Evolutionary conservation across 345 rosid species (phyloP), one percentile per base, ranked within the genome.

Genomic region (Nephelium lappaceum): DNA sequence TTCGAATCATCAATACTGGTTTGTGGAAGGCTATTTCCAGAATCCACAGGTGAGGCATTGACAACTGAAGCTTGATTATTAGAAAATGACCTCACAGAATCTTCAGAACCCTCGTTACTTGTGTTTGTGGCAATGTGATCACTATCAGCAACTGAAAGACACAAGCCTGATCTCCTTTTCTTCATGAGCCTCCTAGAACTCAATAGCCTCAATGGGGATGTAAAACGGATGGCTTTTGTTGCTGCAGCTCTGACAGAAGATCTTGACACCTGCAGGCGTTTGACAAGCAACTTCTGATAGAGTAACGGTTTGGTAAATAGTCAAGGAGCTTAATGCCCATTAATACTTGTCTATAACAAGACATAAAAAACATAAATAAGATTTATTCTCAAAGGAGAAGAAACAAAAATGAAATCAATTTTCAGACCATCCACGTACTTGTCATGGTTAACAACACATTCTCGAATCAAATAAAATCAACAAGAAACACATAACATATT

Each of bases 81-180:
- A 69, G 82, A 73, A 74, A 70, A 31, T 27, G 83, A 66, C 57
- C 77, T 64, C 16, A 74, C 78, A 23, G 77, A 67, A 67, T 76
- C 77, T 36, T 62, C 81, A 21, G 82, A 76, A 69, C 73, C 80
- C 79, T 74, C 80, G 55, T 72, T 83, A 16, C 64, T 43, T 31
- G 83, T 67, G 12, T 80, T 78, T 0, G 80, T 49, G 49, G 81
- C 83, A 75, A 90, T 66, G 41, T 65, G 83, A 41, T 86, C 81
- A 14, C 87, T 88, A 61, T 89, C 89, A 8, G 82, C 85, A 45
- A 81, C 85, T 39, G 85, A 80, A 81, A 83, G 84, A 78, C 83
- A 80, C 16, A 71, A 8, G 19, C 75, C 84, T 75, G 67, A 64
- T 78, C 78, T 83, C 78, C 81, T 81, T 79, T 67, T 77, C 78